Evolutionary conservation across 2,329 filamentous ascomycete genomes (phyloP).

Genomic region (Stemphylium beticola): DNA sequence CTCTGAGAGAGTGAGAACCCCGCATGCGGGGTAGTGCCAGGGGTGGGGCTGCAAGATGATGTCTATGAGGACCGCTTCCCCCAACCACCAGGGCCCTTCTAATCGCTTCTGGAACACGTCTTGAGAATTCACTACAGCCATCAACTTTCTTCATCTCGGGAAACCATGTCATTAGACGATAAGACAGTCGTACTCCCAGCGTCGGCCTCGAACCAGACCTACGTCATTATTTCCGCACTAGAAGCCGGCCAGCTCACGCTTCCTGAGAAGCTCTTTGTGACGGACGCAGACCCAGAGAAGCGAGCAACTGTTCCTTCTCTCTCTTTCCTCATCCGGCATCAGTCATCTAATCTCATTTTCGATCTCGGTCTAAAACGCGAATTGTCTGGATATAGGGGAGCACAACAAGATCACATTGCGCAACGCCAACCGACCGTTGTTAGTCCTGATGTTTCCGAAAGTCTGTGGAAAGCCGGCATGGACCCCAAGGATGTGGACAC

Average conservation of each 20-base stretch:
- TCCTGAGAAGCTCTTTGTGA: constrained; percentile 56
- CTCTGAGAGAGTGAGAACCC: constrained; percentile 17
- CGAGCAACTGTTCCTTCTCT: constrained; percentile 60
- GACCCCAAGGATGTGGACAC: constrained; percentile 47
- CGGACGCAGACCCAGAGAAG: constrained; percentile 52
- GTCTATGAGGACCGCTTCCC: neutral
- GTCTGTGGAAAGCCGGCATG: constrained; percentile 48
- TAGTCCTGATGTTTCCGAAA: constrained; percentile 52
- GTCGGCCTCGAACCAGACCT: constrained; percentile 28
- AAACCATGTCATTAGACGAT: neutral
- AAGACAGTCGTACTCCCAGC: constrained; percentile 30
- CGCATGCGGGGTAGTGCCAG: constrained; percentile 33
- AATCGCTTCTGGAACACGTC: too few species aligned
- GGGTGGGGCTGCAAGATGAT: constrained; percentile 30
- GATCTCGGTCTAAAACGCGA: constrained; percentile 61
- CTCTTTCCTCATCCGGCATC: constrained; percentile 60
- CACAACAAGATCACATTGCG: constrained; percentile 55
- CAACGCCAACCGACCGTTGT: constrained; percentile 55
- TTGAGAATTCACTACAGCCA: neutral
- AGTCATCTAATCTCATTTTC: constrained; percentile 54
- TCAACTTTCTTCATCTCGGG: neutral
- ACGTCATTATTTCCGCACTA: constrained; percentile 41
- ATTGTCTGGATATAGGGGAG: constrained; percentile 51
- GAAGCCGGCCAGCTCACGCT: constrained; percentile 52
- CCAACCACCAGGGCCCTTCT: too few species aligned